These are phyloP conservation scores for Micromonas commoda DNA, from an alignment of 139 green algal species.

Conservation along the genomic window DNA sequence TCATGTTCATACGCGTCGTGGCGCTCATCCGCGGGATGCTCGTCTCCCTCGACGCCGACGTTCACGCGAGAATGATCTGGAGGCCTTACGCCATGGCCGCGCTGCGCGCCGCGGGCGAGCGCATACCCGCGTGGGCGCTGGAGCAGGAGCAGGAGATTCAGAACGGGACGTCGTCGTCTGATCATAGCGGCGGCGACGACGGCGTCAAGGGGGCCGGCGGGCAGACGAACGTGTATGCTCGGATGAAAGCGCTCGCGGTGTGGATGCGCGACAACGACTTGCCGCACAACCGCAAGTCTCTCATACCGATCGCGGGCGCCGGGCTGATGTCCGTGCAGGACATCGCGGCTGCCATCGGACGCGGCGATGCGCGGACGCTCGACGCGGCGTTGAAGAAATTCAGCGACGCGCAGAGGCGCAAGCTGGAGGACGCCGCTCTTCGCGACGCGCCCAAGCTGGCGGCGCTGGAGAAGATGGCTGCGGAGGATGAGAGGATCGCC, in stretches of 20 bases:
- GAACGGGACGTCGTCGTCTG: too few relatives aligned
- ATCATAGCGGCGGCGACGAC: neutral
- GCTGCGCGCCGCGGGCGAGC: neutral
- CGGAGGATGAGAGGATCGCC: too few relatives aligned
- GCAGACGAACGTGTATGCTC: neutral
- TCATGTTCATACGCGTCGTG: slow-evolving; percentile 30
- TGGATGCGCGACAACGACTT: neutral
- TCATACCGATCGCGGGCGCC: neutral
- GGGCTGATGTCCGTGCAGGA: neutral
- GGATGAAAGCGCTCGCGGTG: slow-evolving; percentile 10
- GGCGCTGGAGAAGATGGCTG: neutral
- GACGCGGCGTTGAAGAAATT: neutral
- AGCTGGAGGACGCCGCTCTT: neutral
- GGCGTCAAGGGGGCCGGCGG: neutral
- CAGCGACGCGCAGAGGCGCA: neutral
- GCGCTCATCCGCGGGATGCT: slow-evolving; percentile 28
- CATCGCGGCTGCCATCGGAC: neutral
- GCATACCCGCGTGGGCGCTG: neutral
- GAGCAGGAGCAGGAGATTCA: neutral
- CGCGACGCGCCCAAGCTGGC: neutral
- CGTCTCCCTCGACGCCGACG: neutral
- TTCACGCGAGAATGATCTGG: slow-evolving; percentile 8
- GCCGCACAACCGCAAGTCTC: neutral
- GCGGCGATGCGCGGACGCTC: neutral
- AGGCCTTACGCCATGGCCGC: neutral